Conservation (phyloP, 495 filamentous ascomycete genomes). For the Penicillium steckii region DNA sequence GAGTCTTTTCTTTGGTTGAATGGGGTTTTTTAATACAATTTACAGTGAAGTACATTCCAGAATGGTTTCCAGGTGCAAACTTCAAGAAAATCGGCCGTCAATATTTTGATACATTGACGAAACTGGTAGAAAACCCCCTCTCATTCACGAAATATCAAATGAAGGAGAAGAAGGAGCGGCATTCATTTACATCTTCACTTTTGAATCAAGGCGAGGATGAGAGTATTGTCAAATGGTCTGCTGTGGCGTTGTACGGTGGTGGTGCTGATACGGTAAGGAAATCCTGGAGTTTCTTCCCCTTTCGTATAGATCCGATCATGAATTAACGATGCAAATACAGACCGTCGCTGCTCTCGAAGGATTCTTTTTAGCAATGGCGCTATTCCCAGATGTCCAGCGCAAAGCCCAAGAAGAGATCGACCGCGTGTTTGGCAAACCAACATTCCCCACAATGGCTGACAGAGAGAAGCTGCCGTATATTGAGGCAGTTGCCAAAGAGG, state of each 20-base stretch:
- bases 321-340: constrained; percentile 10
- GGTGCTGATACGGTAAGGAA: constrained; percentile 50
- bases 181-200: constrained; percentile 33
- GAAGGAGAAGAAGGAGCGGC: constrained; percentile 24
- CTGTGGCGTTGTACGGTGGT: constrained; percentile 49
- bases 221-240: constrained; percentile 35
- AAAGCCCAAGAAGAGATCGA: constrained; percentile 62
- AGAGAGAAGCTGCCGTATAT: constrained; percentile 40
- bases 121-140: constrained; percentile 30
- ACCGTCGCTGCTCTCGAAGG: constrained; percentile 28
- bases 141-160: constrained; percentile 44
- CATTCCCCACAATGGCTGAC: constrained; percentile 27
- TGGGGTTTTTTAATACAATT: background rate
- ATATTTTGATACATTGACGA: constrained; percentile 24
- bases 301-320: too few relatives aligned
- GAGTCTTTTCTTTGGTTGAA: background rate
- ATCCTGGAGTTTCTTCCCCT: too few relatives aligned
- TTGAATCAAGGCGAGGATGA: constrained; percentile 31
- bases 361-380: constrained; percentile 48
- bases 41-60: constrained; percentile 35
- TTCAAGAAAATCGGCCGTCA: constrained; percentile 39
- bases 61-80: constrained; percentile 44
- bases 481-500: constrained; percentile 42
- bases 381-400: constrained; percentile 49
- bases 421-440: constrained; percentile 37